phyloP scores from a whole-genome alignment of 306 rosid genomes.

The Fagus crenata region DNA sequence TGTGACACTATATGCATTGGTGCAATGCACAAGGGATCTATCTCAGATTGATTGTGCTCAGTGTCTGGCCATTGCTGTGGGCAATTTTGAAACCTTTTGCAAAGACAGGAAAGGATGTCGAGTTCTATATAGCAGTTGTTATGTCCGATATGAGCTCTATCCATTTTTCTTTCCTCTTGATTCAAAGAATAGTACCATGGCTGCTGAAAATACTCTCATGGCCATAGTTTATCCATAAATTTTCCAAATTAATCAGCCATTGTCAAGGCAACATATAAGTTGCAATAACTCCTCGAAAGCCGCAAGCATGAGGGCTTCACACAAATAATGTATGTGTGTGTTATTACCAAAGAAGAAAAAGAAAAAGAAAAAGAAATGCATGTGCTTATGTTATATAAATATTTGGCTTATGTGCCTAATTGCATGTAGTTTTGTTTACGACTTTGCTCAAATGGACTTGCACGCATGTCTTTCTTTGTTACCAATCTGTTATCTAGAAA shows the following conservation, averaged over 20 bases:
- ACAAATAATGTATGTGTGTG: background rate
- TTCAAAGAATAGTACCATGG: constrained; percentile 28
- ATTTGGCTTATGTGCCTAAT: too few species aligned
- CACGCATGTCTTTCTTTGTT: too few species aligned
- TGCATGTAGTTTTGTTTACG: too few species aligned
- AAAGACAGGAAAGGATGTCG: constrained; percentile 51
- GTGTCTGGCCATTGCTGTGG: constrained; percentile 65
- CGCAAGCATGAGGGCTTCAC: too few species aligned
- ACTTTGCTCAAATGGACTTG: too few species aligned
- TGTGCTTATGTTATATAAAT: too few species aligned
- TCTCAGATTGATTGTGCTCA: constrained; percentile 49
- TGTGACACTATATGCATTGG: constrained; percentile 61
- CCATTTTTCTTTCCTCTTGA: constrained; percentile 65
- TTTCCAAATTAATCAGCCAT: background rate
- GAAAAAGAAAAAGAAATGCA: too few species aligned
- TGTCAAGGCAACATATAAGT: background rate
- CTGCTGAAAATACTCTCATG: constrained; percentile 6
- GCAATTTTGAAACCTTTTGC: constrained; percentile 42
- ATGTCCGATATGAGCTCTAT: constrained; percentile 66
- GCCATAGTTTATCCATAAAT: constrained; percentile 34
- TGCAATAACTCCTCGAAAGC: constrained; percentile 15
- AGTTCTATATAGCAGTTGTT: constrained; percentile 61
- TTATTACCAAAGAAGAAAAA: too few species aligned
- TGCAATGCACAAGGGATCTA: constrained; percentile 71
- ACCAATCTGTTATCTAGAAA: too few species aligned